Percentiles rank a stretch among this genome's conserved stretches.
These are phyloP conservation scores for Euphorbia schlechtendalii DNA, from an alignment of 441 rosid species.

Conservation along the genomic window DNA sequence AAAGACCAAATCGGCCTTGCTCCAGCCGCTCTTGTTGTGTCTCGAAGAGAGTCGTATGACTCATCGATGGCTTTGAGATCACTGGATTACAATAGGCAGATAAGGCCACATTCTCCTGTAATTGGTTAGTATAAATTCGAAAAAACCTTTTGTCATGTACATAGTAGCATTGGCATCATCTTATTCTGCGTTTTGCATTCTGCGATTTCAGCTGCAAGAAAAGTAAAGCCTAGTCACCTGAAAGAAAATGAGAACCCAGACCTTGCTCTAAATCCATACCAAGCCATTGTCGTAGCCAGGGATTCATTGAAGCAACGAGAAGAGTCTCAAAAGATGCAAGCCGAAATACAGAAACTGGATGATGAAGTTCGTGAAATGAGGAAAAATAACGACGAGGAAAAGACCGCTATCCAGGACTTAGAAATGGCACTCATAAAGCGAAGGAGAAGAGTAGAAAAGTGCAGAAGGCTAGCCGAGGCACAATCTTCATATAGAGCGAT, in stretches of 20 bases:
- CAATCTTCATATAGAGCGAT: constrained; percentile 73
- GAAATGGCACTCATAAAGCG: constrained; percentile 65
- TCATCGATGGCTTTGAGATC: constrained; percentile 50
- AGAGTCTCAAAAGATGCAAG: constrained; percentile 51
- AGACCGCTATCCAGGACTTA: constrained; percentile 59
- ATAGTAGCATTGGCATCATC: background rate
- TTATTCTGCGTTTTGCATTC: background rate
- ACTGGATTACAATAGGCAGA: constrained; percentile 57
- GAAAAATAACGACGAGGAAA: constrained; percentile 60
- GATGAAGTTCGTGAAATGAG: constrained; percentile 53
- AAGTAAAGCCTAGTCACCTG: constrained; percentile 31
- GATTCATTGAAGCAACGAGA: constrained; percentile 76
- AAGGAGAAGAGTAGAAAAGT: constrained; percentile 85
- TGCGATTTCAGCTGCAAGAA: constrained; percentile 36
- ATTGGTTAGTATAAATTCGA: constrained; percentile 38
- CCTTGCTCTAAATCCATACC: constrained; percentile 54
- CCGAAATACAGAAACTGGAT: constrained; percentile 56
- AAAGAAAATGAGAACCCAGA: constrained; percentile 80
- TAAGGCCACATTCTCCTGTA: constrained; percentile 37
- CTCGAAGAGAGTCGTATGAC: constrained; percentile 48
- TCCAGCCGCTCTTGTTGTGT: constrained; percentile 69
- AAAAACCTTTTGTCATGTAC: background rate
- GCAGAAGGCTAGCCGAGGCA: constrained; percentile 87
- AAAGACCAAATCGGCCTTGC: constrained; percentile 65
- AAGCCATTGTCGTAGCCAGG: constrained; percentile 70